A percentile compares a stretch with the other conserved stretches of the same genome.
phyloP scores from a whole-genome alignment of 169 alveolate species.

The Plasmodium reichenowi region DNA sequence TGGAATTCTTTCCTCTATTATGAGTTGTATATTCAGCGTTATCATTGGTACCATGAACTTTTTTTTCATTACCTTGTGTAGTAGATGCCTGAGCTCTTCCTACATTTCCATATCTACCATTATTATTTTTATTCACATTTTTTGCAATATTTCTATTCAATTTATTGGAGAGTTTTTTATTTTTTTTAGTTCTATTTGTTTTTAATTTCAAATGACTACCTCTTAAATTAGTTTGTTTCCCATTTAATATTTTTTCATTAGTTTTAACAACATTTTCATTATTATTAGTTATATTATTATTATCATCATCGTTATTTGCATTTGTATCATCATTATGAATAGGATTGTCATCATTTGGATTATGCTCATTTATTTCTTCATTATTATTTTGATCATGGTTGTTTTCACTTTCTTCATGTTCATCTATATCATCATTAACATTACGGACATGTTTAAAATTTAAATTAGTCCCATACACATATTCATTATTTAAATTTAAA shows the following conservation, averaged over 20 bases:
- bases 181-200: constrained; percentile 16
- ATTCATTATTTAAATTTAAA: constrained; percentile 16
- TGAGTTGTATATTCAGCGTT: constrained; percentile 6
- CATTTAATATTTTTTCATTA: constrained; percentile 7
- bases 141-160: constrained; percentile 8
- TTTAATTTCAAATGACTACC: constrained; percentile 8
- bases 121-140: constrained; percentile 27
- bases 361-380: background rate
- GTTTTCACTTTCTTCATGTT: background rate
- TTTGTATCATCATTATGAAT: background rate
- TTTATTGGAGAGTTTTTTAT: constrained; percentile 12
- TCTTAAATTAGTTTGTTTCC: background rate
- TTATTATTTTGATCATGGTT: background rate
- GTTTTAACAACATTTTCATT: constrained; percentile 9
- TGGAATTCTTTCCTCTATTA: constrained; percentile 4
- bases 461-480: background rate
- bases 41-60: background rate
- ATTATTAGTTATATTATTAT: background rate
- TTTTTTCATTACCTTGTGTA: constrained; percentile 26
- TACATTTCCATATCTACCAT: constrained; percentile 9
- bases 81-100: background rate
- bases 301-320: background rate
- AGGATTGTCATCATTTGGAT: background rate
- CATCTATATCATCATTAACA: background rate
- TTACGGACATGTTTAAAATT: background rate